phyloP scores from a whole-genome alignment of 2,329 filamentous ascomycete species.

The Penicillium fuscoglaucum region DNA sequence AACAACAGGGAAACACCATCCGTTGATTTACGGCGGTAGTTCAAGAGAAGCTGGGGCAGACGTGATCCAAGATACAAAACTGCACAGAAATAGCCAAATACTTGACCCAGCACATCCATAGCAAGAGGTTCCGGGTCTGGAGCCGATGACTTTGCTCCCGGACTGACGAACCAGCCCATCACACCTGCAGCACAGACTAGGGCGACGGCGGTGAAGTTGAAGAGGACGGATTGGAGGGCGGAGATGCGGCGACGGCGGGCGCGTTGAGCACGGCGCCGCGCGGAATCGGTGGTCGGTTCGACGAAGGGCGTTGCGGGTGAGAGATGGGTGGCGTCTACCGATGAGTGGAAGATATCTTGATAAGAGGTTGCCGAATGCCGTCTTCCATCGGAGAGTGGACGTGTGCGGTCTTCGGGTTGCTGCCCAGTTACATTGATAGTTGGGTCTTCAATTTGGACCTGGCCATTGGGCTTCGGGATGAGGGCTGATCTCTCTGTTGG shows the following conservation, averaged over 20 bases:
- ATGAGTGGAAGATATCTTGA: slow-evolving; percentile 48
- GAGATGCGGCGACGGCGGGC: slow-evolving; percentile 32
- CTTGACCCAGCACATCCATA: slow-evolving; percentile 77
- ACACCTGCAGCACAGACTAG: slow-evolving; percentile 83
- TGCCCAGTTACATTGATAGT: neutral
- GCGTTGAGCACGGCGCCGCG: slow-evolving; percentile 27
- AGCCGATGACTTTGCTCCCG: slow-evolving; percentile 36
- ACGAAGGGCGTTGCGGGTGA: slow-evolving; percentile 82
- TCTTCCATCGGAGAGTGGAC: slow-evolving; percentile 17
- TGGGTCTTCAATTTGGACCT: slow-evolving; percentile 15
- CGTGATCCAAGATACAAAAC: slow-evolving; percentile 84
- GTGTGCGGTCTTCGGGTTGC: slow-evolving; percentile 7
- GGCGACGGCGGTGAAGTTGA: slow-evolving; percentile 73
- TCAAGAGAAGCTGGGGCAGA: slow-evolving; percentile 85
- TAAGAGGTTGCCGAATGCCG: slow-evolving; percentile 40
- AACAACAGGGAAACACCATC: slow-evolving; percentile 93
- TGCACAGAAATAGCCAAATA: slow-evolving; percentile 93
- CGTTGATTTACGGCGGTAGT: slow-evolving; percentile 87
- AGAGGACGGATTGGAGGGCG: slow-evolving; percentile 55
- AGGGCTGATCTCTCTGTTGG: slow-evolving; percentile 36
- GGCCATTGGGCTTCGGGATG: slow-evolving; percentile 24
- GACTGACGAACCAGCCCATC: slow-evolving; percentile 78
- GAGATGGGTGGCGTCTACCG: slow-evolving; percentile 66
- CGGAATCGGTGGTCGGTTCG: slow-evolving; percentile 40
- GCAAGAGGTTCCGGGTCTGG: slow-evolving; percentile 47